Conservation (phyloP, 345 rosid genomes). For the Eucalyptus curtisii region DNA sequence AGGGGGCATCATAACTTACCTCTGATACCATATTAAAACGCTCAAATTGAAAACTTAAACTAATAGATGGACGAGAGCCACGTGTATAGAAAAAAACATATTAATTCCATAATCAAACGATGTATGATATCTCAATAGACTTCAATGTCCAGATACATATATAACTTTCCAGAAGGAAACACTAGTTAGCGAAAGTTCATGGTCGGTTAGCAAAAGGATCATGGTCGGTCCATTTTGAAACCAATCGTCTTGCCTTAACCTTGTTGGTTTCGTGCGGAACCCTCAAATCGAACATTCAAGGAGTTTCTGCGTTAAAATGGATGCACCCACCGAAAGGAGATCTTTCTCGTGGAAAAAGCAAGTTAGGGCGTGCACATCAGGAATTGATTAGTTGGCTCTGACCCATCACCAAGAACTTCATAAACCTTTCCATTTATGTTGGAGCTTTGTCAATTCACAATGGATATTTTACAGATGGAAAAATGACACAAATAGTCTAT, state of each 20-base stretch:
- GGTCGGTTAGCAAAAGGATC: neutral
- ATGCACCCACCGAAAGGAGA: neutral
- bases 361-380: neutral
- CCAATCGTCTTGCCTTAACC: neutral
- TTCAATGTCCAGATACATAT: neutral
- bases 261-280: neutral
- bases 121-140: neutral
- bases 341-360: neutral
- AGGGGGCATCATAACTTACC: too few relatives aligned
- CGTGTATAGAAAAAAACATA: neutral
- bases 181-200: neutral
- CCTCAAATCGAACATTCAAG: neutral
- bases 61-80: fast-evolving
- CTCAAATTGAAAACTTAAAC: neutral
- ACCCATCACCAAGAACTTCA: neutral
- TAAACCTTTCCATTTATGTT: neutral
- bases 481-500: too few relatives aligned
- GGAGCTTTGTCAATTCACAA: neutral
- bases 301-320: neutral
- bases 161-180: neutral
- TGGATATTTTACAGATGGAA: neutral
- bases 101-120: neutral
- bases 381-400: neutral
- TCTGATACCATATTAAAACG: neutral
- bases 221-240: neutral